phyloP scores from a whole-genome alignment of 768 basidiomycete genomes.

The Mycena kentingensis region DNA sequence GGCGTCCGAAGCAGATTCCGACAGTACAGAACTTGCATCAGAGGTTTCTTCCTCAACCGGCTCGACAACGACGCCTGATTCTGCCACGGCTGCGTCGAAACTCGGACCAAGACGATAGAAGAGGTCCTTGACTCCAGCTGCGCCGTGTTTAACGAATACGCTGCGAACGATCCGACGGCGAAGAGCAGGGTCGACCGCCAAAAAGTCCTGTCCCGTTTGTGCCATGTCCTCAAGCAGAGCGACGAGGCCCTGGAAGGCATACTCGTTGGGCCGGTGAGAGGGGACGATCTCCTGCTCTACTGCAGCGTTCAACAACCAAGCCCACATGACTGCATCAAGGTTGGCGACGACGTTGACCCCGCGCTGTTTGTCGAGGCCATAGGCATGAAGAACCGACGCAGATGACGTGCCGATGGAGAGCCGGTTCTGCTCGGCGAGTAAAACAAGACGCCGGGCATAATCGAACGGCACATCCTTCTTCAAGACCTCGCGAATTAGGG shows the following conservation, averaged over 20 bases:
- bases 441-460: constrained; percentile 36
- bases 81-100: constrained; percentile 30
- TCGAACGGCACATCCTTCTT: constrained; percentile 26
- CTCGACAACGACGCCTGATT: constrained; percentile 23
- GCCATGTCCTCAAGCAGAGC: constrained; percentile 46
- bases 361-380: constrained; percentile 34
- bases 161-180: constrained; percentile 30
- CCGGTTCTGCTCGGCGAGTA: constrained; percentile 35
- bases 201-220: constrained; percentile 32
- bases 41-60: neutral
- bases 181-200: constrained; percentile 27
- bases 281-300: constrained; percentile 36
- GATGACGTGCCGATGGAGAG: constrained; percentile 38
- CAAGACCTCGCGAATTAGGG: constrained; percentile 1
- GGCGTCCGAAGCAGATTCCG: neutral
- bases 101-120: constrained; percentile 36
- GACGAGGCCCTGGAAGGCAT: constrained; percentile 42
- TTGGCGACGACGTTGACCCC: constrained; percentile 23
- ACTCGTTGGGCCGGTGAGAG: constrained; percentile 29
- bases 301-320: constrained; percentile 46
- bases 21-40: neutral
- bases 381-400: constrained; percentile 46
- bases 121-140: constrained; percentile 27
- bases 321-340: constrained; percentile 44
- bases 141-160: constrained; percentile 27